Evolutionary conservation across 345 rosid genomes (phyloP).

Genomic region (Citrus medica): DNA sequence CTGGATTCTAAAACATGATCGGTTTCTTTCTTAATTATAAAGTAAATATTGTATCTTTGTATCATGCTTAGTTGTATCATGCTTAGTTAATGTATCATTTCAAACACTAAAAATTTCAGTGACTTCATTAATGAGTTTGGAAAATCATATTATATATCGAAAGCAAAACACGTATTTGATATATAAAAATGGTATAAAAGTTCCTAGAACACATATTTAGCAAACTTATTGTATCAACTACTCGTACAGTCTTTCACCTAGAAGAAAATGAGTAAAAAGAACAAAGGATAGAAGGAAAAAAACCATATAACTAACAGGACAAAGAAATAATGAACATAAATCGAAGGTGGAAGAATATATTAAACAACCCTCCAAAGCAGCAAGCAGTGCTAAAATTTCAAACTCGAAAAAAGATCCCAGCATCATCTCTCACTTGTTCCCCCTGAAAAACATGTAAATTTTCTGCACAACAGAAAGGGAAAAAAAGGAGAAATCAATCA

Average conservation of each 20-base stretch:
- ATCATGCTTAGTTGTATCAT: too few species aligned
- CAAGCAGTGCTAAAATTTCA: not conserved
- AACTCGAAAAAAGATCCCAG: not conserved
- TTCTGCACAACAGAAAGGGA: constrained; percentile 48
- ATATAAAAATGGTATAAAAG: not conserved
- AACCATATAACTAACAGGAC: not conserved
- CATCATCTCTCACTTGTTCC: constrained; percentile 49
- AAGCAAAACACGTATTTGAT: not conserved
- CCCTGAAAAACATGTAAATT: constrained; percentile 80
- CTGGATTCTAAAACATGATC: too few species aligned
- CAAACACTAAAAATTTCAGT: not conserved
- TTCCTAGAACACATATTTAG: not conserved
- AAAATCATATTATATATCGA: not conserved
- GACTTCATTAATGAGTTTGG: not conserved
- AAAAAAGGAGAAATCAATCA: not conserved
- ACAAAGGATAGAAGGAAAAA: not conserved
- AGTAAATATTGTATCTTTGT: too few species aligned
- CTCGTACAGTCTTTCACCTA: not conserved
- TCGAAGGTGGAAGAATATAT: constrained; percentile 6
- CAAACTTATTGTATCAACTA: constrained; percentile 3
- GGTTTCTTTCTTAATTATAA: too few species aligned
- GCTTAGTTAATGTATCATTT: too few species aligned
- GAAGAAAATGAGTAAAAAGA: not conserved
- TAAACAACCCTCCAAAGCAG: not conserved
- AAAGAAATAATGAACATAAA: not conserved